phyloP scores from a whole-genome alignment of 1,139 yeast genomes.

The Arxiozyma slooffiae region DNA sequence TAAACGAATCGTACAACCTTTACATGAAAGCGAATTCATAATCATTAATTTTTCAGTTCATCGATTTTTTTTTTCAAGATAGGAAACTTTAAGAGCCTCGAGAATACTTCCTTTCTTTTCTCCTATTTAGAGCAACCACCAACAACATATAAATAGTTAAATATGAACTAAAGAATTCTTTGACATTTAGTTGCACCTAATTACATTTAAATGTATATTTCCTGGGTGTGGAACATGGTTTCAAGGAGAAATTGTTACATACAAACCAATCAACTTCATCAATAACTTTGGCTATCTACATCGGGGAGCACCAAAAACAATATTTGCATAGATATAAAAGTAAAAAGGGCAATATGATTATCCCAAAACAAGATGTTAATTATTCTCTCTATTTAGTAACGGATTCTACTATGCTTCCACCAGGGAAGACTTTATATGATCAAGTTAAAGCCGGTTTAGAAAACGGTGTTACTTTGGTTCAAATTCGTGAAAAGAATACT shows the following conservation, averaged over 20 bases:
- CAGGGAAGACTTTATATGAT: conserved; percentile 44
- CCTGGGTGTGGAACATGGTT: not conserved
- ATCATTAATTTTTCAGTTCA: not conserved
- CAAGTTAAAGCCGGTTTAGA: conserved; percentile 55
- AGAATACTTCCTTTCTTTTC: not conserved
- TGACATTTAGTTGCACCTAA: too few species aligned
- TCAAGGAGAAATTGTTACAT: too few species aligned
- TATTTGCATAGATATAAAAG: not conserved
- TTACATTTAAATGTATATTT: too few species aligned
- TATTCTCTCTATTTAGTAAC: conserved; percentile 72
- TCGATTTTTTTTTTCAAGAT: not conserved
- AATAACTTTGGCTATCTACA: too few species aligned
- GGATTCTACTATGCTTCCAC: conserved; percentile 68
- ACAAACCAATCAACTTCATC: not conserved
- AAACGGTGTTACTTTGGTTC: conserved; percentile 74
- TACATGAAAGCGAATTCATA: too few species aligned
- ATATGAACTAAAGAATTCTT: too few species aligned
- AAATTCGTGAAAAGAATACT: conserved; percentile 68
- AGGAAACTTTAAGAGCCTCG: conserved; percentile 8
- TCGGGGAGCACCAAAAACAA: not conserved
- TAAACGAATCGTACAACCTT: too few species aligned
- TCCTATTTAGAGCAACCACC: not conserved
- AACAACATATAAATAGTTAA: too few species aligned
- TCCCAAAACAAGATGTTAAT: conserved; percentile 35
- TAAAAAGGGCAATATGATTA: conserved; percentile 7